These are phyloP conservation scores for Epithemia pelagica DNA, from an alignment of 108 stramenopile genomes.

Conservation along the genomic window DNA sequence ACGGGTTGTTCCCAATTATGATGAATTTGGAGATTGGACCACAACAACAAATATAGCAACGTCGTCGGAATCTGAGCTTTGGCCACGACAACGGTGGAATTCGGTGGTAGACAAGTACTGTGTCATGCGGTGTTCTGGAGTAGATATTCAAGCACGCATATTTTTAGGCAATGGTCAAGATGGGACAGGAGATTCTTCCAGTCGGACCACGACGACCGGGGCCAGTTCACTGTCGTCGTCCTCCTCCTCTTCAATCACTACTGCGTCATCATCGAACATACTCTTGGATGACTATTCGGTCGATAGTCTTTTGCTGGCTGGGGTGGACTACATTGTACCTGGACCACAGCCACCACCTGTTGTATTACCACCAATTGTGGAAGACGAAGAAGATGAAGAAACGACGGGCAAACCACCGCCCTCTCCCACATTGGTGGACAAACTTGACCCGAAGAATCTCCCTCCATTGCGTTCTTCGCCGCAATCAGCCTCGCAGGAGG, in stretches of 20 bases:
- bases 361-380: slow-evolving; percentile 14
- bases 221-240: no score
- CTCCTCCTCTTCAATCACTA: slow-evolving; percentile 10
- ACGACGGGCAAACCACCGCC: not conserved
- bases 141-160: slow-evolving; percentile 62
- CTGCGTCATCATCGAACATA: slow-evolving; percentile 11
- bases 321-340: slow-evolving; percentile 57
- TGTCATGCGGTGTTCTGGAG: slow-evolving; percentile 61
- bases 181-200: no score
- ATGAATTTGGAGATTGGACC: slow-evolving; percentile 1
- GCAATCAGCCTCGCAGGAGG: not conserved
- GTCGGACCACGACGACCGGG: not conserved
- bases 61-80: slow-evolving; percentile 8
- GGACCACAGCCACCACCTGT: slow-evolving; percentile 29
- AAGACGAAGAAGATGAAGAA: not conserved
- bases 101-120: slow-evolving; percentile 30
- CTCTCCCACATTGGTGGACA: no score
- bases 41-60: not conserved
- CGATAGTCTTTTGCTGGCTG: slow-evolving; percentile 59
- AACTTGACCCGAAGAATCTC: no score
- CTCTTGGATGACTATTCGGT: slow-evolving; percentile 26
- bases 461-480: not conserved
- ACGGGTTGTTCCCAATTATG: slow-evolving; percentile 37
- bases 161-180: slow-evolving; percentile 23
- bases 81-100: slow-evolving; percentile 50